Percentiles rank a stretch among this genome's conserved stretches.
These are phyloP conservation scores for Seminavis robusta DNA, from an alignment of 108 stramenopile genomes.

Conservation along the genomic window DNA sequence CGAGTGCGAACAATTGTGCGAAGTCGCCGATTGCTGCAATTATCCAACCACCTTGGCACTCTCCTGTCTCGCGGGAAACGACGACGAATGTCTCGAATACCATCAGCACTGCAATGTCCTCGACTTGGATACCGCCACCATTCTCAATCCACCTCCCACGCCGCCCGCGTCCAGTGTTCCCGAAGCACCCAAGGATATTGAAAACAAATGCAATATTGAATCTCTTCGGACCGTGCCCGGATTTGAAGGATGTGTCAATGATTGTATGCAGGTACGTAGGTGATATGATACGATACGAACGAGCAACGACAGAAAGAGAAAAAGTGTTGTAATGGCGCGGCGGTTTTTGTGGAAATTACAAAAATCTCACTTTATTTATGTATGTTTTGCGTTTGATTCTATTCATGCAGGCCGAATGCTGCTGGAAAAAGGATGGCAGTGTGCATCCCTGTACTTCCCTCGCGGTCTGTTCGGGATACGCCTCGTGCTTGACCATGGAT, in stretches of 20 bases:
- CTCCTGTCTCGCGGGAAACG: slow-evolving; percentile 21
- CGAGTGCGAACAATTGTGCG: slow-evolving; percentile 18
- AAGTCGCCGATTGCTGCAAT: slow-evolving; percentile 24
- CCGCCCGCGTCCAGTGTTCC: neutral
- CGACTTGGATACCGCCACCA: neutral
- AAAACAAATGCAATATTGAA: neutral
- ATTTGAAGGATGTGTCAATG: slow-evolving; percentile 2
- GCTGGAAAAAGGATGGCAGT: too few species aligned
- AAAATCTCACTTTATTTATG: too few species aligned
- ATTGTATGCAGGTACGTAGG: neutral
- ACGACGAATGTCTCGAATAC: slow-evolving; percentile 15
- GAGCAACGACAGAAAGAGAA: too few species aligned
- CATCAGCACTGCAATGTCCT: slow-evolving; percentile 14
- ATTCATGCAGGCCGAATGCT: too few species aligned
- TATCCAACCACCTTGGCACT: slow-evolving; percentile 14
- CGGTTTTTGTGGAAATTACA: too few species aligned
- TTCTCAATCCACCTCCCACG: neutral
- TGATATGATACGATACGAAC: too few species aligned
- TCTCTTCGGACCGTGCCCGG: neutral
- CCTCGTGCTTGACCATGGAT: too few species aligned
- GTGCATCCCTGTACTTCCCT: too few species aligned
- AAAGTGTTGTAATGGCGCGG: too few species aligned
- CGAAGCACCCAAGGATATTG: slow-evolving; percentile 6
- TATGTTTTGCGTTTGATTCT: too few species aligned
- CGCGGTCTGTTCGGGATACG: too few species aligned